phyloP scores from a whole-genome alignment of 306 rosid genomes.

The Rosa persica region DNA sequence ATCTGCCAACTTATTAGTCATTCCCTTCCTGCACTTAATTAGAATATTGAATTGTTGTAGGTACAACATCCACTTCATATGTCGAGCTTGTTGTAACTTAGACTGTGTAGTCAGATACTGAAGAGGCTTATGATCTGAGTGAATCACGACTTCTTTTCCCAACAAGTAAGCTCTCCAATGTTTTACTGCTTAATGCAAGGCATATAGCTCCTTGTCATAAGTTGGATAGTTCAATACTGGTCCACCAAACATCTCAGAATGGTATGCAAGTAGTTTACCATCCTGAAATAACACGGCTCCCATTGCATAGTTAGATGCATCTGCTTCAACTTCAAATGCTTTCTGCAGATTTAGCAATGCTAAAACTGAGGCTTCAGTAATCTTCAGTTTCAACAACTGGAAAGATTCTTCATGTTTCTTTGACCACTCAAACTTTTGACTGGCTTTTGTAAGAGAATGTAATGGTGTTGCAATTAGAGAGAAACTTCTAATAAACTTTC shows the following conservation, averaged over 20 bases:
- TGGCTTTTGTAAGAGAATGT: conserved; percentile 1
- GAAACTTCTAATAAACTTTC: background rate
- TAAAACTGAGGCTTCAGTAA: background rate
- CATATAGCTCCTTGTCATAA: conserved; percentile 2
- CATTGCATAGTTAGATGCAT: conserved; percentile 10
- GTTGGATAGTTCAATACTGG: background rate
- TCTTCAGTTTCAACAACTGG: background rate
- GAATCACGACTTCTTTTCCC: background rate
- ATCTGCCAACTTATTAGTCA: conserved; percentile 6
- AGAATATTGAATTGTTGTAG: background rate
- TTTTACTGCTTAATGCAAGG: background rate
- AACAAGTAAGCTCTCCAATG: conserved; percentile 7
- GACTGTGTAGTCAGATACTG: background rate
- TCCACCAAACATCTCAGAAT: background rate
- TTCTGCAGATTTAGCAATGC: no score
- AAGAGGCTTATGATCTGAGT: background rate
- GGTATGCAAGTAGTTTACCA: background rate
- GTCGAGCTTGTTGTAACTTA: background rate
- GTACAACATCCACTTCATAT: conserved; percentile 16
- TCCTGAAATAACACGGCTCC: background rate
- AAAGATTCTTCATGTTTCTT: background rate
- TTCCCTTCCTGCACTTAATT: background rate
- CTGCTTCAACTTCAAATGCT: background rate
- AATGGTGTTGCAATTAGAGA: background rate
- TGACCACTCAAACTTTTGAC: conserved; percentile 5